phyloP scores from a whole-genome alignment of 139 green algal species.

The Marvania coccoides region DNA sequence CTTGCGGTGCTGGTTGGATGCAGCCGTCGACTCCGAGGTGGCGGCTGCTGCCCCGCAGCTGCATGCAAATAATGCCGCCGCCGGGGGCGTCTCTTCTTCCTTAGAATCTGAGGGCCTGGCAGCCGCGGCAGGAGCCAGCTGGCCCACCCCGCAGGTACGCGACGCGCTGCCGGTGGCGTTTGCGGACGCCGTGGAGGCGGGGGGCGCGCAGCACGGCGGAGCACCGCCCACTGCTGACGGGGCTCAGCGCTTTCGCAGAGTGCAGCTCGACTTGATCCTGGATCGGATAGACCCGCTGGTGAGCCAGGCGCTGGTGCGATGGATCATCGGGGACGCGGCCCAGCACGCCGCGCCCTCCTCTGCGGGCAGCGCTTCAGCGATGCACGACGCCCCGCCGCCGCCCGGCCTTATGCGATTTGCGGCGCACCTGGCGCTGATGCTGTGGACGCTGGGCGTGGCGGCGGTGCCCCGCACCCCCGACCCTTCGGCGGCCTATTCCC shows the following conservation, averaged over 20 bases:
- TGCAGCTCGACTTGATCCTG: conserved; percentile 28
- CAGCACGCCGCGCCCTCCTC: no score
- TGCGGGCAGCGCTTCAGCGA: not conserved
- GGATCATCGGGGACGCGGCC: conserved; percentile 9
- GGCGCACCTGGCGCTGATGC: conserved; percentile 50
- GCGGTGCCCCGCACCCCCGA: not conserved
- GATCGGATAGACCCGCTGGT: conserved; percentile 19
- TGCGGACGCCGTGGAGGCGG: conserved; percentile 14
- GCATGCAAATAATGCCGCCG: not conserved
- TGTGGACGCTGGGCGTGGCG: conserved; percentile 46
- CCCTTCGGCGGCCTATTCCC: conserved; percentile 3
- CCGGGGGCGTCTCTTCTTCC: not conserved
- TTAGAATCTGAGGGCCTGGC: not conserved
- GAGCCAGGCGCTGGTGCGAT: conserved; percentile 10
- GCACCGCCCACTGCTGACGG: not conserved
- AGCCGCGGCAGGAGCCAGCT: conserved; percentile 3
- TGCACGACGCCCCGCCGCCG: not conserved
- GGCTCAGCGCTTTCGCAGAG: conserved; percentile 6
- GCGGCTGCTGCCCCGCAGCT: not conserved
- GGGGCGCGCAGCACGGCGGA: not conserved
- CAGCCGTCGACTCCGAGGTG: conserved; percentile 19
- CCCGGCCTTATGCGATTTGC: conserved; percentile 41
- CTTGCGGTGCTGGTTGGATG: conserved; percentile 52
- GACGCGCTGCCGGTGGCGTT: conserved; percentile 14
- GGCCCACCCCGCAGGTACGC: not conserved